These are phyloP conservation scores for Gypsophila paniculata DNA, from an alignment of 179 eudicot genomes.

Conservation along the genomic window DNA sequence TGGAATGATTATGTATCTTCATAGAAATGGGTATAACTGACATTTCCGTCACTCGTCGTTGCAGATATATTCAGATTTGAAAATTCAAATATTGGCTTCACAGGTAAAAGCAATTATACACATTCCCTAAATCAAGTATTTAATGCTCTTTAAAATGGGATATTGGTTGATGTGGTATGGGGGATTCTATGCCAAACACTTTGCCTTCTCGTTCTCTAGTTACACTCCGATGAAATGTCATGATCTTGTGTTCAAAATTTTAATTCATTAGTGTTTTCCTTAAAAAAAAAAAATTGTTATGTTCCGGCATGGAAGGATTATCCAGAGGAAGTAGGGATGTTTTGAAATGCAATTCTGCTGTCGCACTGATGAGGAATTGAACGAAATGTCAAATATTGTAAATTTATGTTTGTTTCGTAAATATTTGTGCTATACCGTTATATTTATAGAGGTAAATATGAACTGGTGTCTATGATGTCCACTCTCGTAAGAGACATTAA, in stretches of 20 bases:
- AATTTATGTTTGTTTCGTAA: not conserved
- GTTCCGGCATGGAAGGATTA: not conserved
- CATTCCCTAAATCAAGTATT: not conserved
- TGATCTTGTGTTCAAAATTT: not conserved
- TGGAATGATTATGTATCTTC: not conserved
- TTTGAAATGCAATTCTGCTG: not conserved
- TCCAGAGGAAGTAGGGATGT: not conserved
- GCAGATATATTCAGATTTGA: slow-evolving; percentile 90
- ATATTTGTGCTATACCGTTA: no score
- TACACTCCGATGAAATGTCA: not conserved
- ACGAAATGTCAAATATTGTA: not conserved
- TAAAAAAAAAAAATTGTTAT: not conserved
- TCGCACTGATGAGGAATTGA: not conserved
- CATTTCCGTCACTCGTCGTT: not conserved
- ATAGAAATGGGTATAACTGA: slow-evolving; percentile 10
- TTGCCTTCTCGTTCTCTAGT: not conserved
- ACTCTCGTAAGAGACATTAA: not conserved
- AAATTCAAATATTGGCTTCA: slow-evolving; percentile 74
- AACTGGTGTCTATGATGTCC: not conserved
- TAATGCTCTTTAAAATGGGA: not conserved
- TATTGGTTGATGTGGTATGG: not conserved
- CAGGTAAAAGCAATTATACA: slow-evolving; percentile 49
- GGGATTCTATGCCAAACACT: not conserved
- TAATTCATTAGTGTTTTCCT: not conserved
- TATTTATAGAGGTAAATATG: not conserved